Evolutionary conservation across 2,329 filamentous ascomycete species (phyloP).

Genomic region (Xylariaceae sp.): DNA sequence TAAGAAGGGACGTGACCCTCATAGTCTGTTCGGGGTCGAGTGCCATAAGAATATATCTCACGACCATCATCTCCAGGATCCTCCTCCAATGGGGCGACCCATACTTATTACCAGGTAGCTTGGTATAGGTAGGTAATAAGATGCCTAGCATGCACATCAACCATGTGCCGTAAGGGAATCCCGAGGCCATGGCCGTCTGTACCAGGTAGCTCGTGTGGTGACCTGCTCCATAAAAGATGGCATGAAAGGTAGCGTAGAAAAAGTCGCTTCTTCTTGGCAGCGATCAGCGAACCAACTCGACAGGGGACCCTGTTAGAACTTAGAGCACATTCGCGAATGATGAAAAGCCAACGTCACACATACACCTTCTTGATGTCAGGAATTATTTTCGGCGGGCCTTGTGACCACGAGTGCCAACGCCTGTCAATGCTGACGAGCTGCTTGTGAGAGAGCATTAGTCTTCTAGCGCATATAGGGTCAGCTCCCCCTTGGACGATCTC

Average conservation of each 20-base stretch:
- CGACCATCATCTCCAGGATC: conserved; percentile 1
- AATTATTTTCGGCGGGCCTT: conserved; percentile 5
- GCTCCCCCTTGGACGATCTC: neutral
- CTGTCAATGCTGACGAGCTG: conserved; percentile 6
- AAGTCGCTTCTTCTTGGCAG: conserved; percentile 16
- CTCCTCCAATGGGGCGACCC: conserved; percentile 16
- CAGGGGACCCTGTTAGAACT: conserved; percentile 17
- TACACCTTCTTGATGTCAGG: conserved; percentile 9
- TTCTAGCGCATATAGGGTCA: neutral
- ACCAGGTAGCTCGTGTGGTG: conserved; percentile 7
- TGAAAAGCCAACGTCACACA: conserved; percentile 19
- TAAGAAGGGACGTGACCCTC: conserved; percentile 12
- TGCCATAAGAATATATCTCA: conserved; percentile 10
- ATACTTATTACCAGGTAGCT: conserved; percentile 15
- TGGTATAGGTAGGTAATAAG: neutral
- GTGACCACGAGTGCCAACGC: conserved; percentile 6
- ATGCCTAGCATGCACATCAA: conserved; percentile 10
- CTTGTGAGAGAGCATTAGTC: neutral
- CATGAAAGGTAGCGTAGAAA: conserved; percentile 14
- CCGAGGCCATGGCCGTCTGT: conserved; percentile 8
- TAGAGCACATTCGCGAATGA: conserved; percentile 11
- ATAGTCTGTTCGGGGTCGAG: conserved; percentile 10
- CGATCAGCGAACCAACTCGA: conserved; percentile 8
- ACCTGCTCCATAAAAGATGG: conserved; percentile 4
- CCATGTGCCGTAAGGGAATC: conserved; percentile 1